phyloP scores from a whole-genome alignment of 1,284 basidiomycete genomes.

The Moniliophthora roreri region DNA sequence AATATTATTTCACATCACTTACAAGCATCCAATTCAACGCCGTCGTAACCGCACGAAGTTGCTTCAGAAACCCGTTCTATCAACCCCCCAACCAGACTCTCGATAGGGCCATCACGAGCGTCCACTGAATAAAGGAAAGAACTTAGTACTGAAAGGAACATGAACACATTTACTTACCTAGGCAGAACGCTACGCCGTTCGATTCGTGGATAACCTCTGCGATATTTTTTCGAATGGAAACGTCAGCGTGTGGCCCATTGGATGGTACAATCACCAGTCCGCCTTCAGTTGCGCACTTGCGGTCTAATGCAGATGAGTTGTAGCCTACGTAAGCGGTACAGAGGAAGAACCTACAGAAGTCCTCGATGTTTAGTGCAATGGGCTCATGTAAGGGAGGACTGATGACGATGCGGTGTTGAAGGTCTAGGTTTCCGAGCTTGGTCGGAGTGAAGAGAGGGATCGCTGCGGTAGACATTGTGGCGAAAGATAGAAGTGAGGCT shows the following conservation, averaged over 20 bases:
- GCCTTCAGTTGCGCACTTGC: not conserved
- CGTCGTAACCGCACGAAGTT: not conserved
- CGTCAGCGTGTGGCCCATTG: not conserved
- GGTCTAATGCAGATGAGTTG: not conserved
- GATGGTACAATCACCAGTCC: slow-evolving; percentile 3
- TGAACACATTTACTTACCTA: not conserved
- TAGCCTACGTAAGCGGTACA: not conserved
- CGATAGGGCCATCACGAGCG: not conserved
- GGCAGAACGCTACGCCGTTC: slow-evolving; percentile 1
- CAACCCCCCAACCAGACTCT: not conserved
- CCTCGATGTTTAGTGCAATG: not conserved
- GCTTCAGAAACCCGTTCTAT: not conserved
- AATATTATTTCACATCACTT: not conserved
- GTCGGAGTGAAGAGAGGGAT: not conserved
- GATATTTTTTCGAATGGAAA: not conserved
- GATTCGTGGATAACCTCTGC: not conserved
- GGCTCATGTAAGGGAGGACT: not conserved
- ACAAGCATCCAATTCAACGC: slow-evolving; percentile 2
- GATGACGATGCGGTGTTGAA: slow-evolving; percentile 3
- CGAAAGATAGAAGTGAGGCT: no score
- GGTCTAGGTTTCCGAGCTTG: not conserved
- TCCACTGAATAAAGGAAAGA: not conserved
- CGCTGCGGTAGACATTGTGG: not conserved
- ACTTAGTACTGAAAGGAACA: not conserved
- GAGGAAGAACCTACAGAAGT: slow-evolving; percentile 4